Evolutionary conservation across 164 flowering plant species (phyloP).

Genomic region (Liriodendron chinense): DNA sequence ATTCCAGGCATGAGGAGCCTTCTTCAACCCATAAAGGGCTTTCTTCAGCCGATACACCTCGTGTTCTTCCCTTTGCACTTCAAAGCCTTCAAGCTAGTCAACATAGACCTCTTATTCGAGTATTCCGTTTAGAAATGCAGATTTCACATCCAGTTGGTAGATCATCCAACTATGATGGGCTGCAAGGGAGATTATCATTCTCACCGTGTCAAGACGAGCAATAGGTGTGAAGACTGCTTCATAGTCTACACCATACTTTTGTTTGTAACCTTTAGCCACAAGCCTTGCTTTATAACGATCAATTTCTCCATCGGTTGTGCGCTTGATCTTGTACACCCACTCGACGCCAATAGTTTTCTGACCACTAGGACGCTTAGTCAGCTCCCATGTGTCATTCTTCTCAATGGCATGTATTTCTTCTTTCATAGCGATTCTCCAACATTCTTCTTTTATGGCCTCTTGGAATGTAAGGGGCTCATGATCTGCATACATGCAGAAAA

Average conservation of each 20-base stretch:
- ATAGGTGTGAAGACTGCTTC: neutral
- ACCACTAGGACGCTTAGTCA: neutral
- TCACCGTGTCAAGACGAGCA: neutral
- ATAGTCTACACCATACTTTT: neutral
- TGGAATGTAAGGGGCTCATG: neutral
- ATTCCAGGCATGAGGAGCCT: slow-evolving; percentile 3
- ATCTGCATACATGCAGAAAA: neutral
- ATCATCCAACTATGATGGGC: neutral
- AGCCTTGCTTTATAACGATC: neutral
- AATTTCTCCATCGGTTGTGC: neutral
- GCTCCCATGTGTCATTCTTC: slow-evolving; percentile 2
- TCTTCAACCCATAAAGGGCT: neutral
- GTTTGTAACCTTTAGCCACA: neutral
- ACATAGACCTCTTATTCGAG: neutral
- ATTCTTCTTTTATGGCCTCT: neutral
- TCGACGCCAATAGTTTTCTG: neutral
- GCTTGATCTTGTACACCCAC: neutral
- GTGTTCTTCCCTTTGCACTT: neutral
- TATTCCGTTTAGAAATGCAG: neutral
- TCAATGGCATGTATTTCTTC: neutral
- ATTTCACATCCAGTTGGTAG: neutral
- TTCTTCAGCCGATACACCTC: neutral
- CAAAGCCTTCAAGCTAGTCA: neutral
- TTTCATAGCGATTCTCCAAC: neutral
- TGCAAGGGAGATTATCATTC: neutral